These are phyloP conservation scores for Auricularia sp. DNA, from an alignment of 768 basidiomycete species.

Conservation along the genomic window DNA sequence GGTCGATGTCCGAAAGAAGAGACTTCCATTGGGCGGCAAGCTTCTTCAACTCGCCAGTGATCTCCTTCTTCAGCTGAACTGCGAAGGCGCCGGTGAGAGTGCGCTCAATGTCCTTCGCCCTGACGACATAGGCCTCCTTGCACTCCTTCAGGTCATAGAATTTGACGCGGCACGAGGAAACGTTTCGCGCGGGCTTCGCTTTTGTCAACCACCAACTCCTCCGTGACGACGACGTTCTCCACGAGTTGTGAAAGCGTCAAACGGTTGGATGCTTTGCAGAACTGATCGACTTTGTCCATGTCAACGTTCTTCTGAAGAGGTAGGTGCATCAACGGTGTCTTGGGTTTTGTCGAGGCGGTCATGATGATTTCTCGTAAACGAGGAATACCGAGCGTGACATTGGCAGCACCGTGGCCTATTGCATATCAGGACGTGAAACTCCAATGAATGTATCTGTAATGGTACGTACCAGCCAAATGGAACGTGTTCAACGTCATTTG, in stretches of 20 bases:
- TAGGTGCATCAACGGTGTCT: constrained; percentile 96
- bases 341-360: constrained; percentile 93
- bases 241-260: constrained; percentile 83
- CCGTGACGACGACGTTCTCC: constrained; percentile 63
- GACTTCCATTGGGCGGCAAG: constrained; percentile 67
- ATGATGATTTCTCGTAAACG: constrained; percentile 98
- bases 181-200: constrained; percentile 62
- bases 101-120: constrained; percentile 58
- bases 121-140: constrained; percentile 68
- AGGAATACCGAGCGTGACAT: constrained; percentile 97
- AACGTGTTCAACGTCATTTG: constrained; percentile 99
- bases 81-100: constrained; percentile 71
- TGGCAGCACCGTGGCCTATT: constrained; percentile 93
- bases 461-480: constrained; percentile 83
- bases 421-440: constrained; percentile 3
- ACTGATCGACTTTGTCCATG: constrained; percentile 50
- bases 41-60: constrained; percentile 76
- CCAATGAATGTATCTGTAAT: constrained; percentile 1
- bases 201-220: constrained; percentile 61
- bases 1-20: constrained; percentile 74
- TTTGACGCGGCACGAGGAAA: constrained; percentile 65
- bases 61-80: constrained; percentile 72
- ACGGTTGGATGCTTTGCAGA: constrained; percentile 83
- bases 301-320: constrained; percentile 46
- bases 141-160: constrained; percentile 88